A percentile compares a stretch with the other conserved stretches of the same genome.
Conservation (phyloP, 768 basidiomycete species). For the Lactarius trivialis region DNA sequence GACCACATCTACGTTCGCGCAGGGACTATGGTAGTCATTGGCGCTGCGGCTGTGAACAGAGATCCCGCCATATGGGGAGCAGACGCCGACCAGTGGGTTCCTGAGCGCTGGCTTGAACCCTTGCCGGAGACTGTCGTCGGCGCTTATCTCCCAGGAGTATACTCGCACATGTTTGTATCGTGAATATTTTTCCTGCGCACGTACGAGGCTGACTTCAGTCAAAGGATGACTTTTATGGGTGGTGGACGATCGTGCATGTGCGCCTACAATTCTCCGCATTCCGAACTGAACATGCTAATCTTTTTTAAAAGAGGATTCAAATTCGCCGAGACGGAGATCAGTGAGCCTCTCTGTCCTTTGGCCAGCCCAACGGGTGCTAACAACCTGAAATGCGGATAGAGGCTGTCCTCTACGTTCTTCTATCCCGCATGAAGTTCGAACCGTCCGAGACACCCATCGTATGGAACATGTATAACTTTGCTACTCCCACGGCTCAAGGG, state of each 20-base stretch:
- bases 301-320: conserved; percentile 14
- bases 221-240: conserved; percentile 31
- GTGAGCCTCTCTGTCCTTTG: conserved; percentile 3
- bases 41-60: conserved; percentile 16
- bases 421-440: conserved; percentile 27
- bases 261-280: conserved; percentile 3
- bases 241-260: conserved; percentile 30
- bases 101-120: conserved; percentile 25
- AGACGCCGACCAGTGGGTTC: conserved; percentile 20
- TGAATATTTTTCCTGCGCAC: not conserved
- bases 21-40: conserved; percentile 20
- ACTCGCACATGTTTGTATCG: conserved; percentile 15
- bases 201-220: not conserved
- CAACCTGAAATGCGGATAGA: conserved; percentile 21
- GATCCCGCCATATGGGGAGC: conserved; percentile 22
- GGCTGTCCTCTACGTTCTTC: conserved; percentile 27
- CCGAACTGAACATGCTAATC: not conserved
- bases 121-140: conserved; percentile 19
- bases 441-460: conserved; percentile 25
- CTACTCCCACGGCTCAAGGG: conserved; percentile 26
- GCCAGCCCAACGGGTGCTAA: not conserved
- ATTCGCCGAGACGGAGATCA: conserved; percentile 23
- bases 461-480: conserved; percentile 29
- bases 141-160: conserved; percentile 23
- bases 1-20: conserved; percentile 4